These are phyloP conservation scores for Tolypocladium endophyticum DNA, from an alignment of 2,329 filamentous ascomycete species.

Conservation along the genomic window DNA sequence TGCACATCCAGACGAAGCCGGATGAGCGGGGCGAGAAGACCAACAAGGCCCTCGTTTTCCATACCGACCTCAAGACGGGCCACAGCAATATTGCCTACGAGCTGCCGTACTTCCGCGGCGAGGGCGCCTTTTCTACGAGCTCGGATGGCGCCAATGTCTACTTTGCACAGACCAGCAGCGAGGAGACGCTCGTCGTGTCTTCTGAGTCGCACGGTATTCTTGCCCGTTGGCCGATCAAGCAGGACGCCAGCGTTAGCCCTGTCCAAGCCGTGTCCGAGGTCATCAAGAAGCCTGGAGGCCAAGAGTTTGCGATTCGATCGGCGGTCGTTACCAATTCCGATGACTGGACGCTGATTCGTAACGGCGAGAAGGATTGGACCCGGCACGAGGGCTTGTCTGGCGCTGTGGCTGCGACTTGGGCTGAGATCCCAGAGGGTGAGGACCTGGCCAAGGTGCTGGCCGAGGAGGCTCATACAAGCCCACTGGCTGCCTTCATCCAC, in stretches of 20 bases:
- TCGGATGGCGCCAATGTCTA: slow-evolving; percentile 73
- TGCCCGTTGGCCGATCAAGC: slow-evolving; percentile 58
- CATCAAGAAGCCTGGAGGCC: slow-evolving; percentile 52
- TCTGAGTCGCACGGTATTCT: slow-evolving; percentile 69
- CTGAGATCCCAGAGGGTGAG: slow-evolving; percentile 63
- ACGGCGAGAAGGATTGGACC: slow-evolving; percentile 71
- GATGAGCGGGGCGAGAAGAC: slow-evolving; percentile 20
- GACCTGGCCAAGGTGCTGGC: slow-evolving; percentile 72
- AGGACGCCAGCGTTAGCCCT: slow-evolving; percentile 31
- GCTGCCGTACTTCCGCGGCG: slow-evolving; percentile 59
- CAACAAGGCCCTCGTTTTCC: slow-evolving; percentile 79
- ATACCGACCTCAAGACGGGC: slow-evolving; percentile 62
- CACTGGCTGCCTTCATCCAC: slow-evolving; percentile 75
- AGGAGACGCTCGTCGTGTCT: slow-evolving; percentile 64
- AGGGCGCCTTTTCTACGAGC: slow-evolving; percentile 69
- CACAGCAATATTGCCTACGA: slow-evolving; percentile 69
- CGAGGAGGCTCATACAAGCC: slow-evolving; percentile 74
- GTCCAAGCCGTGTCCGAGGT: slow-evolving; percentile 74
- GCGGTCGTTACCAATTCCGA: slow-evolving; percentile 57
- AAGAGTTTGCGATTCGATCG: slow-evolving; percentile 66
- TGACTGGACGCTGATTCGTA: slow-evolving; percentile 76
- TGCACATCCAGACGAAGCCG: slow-evolving; percentile 61
- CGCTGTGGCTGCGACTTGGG: slow-evolving; percentile 70
- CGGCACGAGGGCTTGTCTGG: slow-evolving; percentile 75
- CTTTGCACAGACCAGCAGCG: slow-evolving; percentile 71